phyloP scores from a whole-genome alignment of 2,329 filamentous ascomycete genomes.

The Fonsecaea pugnacius region DNA sequence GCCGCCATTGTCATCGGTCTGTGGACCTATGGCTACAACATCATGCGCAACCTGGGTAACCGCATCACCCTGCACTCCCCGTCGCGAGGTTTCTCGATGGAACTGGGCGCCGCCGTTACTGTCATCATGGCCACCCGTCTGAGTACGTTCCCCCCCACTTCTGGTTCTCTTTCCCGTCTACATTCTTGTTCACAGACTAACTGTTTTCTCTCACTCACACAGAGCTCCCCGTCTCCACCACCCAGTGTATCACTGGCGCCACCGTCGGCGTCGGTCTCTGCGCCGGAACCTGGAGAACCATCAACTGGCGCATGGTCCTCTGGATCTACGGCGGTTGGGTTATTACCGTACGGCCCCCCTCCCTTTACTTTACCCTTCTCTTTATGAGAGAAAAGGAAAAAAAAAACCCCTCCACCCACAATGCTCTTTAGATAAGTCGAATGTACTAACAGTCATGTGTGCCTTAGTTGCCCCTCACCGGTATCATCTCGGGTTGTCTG shows the following conservation, averaged over 20 bases:
- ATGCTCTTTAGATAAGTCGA: too few species aligned
- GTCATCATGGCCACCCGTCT: slow-evolving; percentile 75
- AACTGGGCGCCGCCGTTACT: slow-evolving; percentile 76
- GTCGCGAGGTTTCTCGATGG: slow-evolving; percentile 68
- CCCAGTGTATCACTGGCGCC: slow-evolving; percentile 81
- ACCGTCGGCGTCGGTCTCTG: slow-evolving; percentile 58
- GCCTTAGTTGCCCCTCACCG: slow-evolving; percentile 60
- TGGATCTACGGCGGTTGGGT: slow-evolving; percentile 71
- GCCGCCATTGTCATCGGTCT: slow-evolving; percentile 68
- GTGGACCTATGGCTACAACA: slow-evolving; percentile 79
- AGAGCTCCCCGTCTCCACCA: slow-evolving; percentile 71
- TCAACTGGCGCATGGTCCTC: slow-evolving; percentile 74
- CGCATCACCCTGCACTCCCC: slow-evolving; percentile 73
- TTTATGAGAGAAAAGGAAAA: too few species aligned
- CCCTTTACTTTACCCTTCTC: too few species aligned
- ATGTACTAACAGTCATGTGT: too few species aligned
- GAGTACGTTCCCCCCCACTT: too few species aligned
- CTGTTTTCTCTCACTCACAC: background rate
- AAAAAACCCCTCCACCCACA: too few species aligned
- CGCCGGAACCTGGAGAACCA: slow-evolving; percentile 70
- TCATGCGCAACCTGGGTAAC: slow-evolving; percentile 85
- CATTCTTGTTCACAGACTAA: background rate
- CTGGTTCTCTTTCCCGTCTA: too few species aligned
- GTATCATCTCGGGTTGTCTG: slow-evolving; percentile 58
- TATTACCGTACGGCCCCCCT: slow-evolving; percentile 46